Conservation (phyloP, 148 eudicot species). For the Rhododendron ovatum region DNA sequence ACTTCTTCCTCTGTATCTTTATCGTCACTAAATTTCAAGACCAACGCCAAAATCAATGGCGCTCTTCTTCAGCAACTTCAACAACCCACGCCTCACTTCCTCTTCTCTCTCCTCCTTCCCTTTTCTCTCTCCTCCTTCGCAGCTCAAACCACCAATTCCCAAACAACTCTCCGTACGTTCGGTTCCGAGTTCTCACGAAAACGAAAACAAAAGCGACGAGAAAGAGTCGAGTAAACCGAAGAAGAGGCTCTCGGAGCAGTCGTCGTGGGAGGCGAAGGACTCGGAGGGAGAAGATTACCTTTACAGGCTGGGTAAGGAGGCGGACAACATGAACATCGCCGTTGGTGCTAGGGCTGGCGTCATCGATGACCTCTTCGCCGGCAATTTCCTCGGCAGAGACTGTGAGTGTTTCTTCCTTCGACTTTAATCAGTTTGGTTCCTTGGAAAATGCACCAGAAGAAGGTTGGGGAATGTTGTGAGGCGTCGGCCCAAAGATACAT, state of each 20-base stretch:
- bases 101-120: constrained; percentile 4
- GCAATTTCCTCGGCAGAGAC: constrained; percentile 85
- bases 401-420: constrained; percentile 24
- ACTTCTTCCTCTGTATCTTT: not conserved
- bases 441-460: not conserved
- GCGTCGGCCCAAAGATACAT: not conserved
- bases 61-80: constrained; percentile 18
- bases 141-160: constrained; percentile 2
- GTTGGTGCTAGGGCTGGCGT: constrained; percentile 94
- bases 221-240: constrained; percentile 13
- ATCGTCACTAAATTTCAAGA: not conserved
- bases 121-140: not conserved
- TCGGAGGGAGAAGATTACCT: constrained; percentile 79
- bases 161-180: constrained; percentile 18
- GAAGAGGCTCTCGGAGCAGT: constrained; percentile 70
- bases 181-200: constrained; percentile 2
- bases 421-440: not conserved
- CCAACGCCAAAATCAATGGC: constrained; percentile 22
- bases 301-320: constrained; percentile 84
- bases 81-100: not conserved
- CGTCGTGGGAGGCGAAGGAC: constrained; percentile 94
- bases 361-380: constrained; percentile 81
- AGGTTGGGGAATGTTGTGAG: not conserved
- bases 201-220: not conserved
- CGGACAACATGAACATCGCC: constrained; percentile 83